phyloP scores from a whole-genome alignment of 2,329 filamentous ascomycete genomes.

The Colletotrichum brevisporum region DNA sequence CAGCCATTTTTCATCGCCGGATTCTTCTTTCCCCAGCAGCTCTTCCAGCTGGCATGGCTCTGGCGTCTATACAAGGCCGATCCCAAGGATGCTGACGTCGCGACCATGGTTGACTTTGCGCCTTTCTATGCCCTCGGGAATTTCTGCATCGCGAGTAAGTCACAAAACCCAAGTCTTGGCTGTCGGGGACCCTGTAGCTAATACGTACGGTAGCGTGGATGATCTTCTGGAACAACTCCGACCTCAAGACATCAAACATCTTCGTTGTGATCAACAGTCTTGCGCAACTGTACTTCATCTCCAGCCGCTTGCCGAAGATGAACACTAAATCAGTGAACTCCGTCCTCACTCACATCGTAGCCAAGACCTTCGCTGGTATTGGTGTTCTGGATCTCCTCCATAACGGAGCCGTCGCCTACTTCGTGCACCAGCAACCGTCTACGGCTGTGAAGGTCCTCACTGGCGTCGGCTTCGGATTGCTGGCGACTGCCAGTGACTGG shows the following conservation, averaged over 20 bases:
- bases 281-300: conserved; percentile 68
- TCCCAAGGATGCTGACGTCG: conserved; percentile 56
- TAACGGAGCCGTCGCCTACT: conserved; percentile 70
- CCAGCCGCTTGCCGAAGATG: conserved; percentile 62
- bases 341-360: conserved; percentile 70
- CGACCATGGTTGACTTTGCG: conserved; percentile 66
- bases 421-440: conserved; percentile 61
- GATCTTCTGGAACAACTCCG: conserved; percentile 71
- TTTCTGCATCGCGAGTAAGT: conserved; percentile 69
- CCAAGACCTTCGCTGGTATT: conserved; percentile 73
- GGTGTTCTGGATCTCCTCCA: conserved; percentile 72
- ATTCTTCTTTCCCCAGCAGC: conserved; percentile 74
- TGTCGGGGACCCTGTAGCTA: not conserved
- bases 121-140: conserved; percentile 71
- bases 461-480: conserved; percentile 65
- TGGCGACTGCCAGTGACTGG: conserved; percentile 68
- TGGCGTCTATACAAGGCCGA: conserved; percentile 67
- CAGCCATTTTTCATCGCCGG: conserved; percentile 71
- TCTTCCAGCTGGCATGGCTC: conserved; percentile 71
- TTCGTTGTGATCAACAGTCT: conserved; percentile 71
- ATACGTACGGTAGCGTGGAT: conserved; percentile 62
- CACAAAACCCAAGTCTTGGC: not conserved
- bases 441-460: conserved; percentile 65
- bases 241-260: conserved; percentile 65
- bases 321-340: conserved; percentile 63